phyloP scores from a whole-genome alignment of 768 basidiomycete genomes.

The Psilocybe azurescens region DNA sequence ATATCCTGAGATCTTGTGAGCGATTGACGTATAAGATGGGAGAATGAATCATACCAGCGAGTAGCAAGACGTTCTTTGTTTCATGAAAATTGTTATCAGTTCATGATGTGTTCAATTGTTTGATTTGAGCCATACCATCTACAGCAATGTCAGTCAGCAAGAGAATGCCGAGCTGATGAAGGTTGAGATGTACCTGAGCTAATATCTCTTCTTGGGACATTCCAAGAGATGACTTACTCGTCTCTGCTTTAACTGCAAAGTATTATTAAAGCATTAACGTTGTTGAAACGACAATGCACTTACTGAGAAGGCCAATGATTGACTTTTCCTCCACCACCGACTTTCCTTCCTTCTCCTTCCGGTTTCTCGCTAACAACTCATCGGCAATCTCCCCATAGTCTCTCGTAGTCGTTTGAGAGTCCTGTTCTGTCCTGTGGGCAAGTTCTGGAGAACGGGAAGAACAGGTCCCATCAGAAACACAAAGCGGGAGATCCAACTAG shows the following conservation, averaged over 20 bases:
- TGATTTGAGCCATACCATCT: conserved; percentile 20
- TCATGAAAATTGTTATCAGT: background rate
- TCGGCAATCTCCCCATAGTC: conserved; percentile 46
- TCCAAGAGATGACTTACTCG: conserved; percentile 30
- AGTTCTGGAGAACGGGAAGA: conserved; percentile 37
- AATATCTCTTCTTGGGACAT: conserved; percentile 44
- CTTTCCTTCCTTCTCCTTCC: conserved; percentile 35
- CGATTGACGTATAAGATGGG: background rate
- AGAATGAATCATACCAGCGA: conserved; percentile 35
- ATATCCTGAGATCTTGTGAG: conserved; percentile 41
- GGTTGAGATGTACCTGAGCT: conserved; percentile 34
- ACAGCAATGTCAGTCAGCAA: background rate
- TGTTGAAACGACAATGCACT: conserved; percentile 2
- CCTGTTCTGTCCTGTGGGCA: conserved; percentile 42
- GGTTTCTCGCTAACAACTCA: conserved; percentile 40
- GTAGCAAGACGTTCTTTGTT: conserved; percentile 38
- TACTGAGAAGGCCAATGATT: conserved; percentile 43
- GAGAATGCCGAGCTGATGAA: background rate
- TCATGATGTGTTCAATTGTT: background rate
- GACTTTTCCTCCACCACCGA: conserved; percentile 40
- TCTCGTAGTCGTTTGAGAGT: conserved; percentile 34
- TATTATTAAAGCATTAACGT: background rate
- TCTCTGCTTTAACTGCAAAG: conserved; percentile 40
- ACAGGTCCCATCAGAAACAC: conserved; percentile 40
- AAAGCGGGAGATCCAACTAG: conserved; percentile 31